Evolutionary conservation across 345 rosid genomes (phyloP).

Genomic region (Pugionium dolabratum): DNA sequence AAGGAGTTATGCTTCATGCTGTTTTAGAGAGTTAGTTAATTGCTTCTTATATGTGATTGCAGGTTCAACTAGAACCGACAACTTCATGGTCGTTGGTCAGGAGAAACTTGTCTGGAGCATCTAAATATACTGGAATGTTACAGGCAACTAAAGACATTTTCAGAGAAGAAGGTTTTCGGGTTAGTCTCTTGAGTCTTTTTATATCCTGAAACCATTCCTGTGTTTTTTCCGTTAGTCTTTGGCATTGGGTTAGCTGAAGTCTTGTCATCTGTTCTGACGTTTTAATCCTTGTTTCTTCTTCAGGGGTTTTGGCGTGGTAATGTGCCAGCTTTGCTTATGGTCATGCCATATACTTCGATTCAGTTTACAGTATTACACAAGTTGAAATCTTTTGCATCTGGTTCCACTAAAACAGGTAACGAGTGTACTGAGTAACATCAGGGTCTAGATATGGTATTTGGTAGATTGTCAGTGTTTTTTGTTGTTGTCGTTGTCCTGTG

Average conservation of each 20-base stretch:
- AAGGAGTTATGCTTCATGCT: neutral
- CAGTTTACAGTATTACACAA: constrained; percentile 85
- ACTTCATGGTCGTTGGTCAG: constrained; percentile 67
- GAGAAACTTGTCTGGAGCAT: constrained; percentile 48
- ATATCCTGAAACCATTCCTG: neutral
- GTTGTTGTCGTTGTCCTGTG: neutral
- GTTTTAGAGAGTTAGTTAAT: constrained; percentile 14
- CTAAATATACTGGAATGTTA: constrained; percentile 88
- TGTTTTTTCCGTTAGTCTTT: neutral
- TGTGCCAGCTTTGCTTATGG: constrained; percentile 98
- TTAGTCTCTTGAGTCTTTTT: constrained; percentile 34
- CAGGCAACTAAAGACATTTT: constrained; percentile 90
- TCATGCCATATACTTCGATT: constrained; percentile 94
- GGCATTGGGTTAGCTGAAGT: neutral
- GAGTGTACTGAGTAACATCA: neutral
- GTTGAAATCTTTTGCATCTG: constrained; percentile 74
- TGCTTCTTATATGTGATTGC: constrained; percentile 25
- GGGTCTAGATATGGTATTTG: constrained; percentile 5
- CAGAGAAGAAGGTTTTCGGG: constrained; percentile 91
- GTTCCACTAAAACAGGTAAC: constrained; percentile 90
- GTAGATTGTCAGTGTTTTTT: neutral
- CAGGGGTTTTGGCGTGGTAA: constrained; percentile 99
- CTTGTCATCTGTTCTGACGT: constrained; percentile 15
- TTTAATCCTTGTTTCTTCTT: constrained; percentile 35
- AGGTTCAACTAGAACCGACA: constrained; percentile 98